Evolutionary conservation across 768 basidiomycete genomes (phyloP), one percentile per base, ranked within the genome.

Genomic region (Collybia nuda): DNA sequence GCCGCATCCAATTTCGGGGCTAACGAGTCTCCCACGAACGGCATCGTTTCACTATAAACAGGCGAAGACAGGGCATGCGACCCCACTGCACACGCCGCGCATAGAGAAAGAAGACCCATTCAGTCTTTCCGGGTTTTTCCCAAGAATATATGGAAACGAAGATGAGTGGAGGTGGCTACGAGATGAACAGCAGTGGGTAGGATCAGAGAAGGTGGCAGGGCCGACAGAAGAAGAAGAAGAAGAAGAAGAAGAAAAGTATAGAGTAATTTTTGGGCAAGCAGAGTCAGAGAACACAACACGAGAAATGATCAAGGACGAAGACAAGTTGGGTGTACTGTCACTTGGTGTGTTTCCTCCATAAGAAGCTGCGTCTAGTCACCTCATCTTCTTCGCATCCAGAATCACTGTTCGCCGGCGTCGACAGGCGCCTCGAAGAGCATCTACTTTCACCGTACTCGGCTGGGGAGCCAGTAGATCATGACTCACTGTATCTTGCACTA

Each of bases 321-420:
- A 81, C 63, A 79, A 79, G 65, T 56, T 79, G 53, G 79, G 79
- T 23, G 66, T 79, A 21, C 62, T 81, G 48, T 67, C 72, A 44
- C 58, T 79, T 29, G 64, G 79, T 78, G 60, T 44, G 77, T 68
- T 40, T 21, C 51, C 41, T 7, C 11, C 21, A 52, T 50, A 40
- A n/a, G 22, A 18, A 44, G 24, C 19, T 14, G 44, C 26, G 40
- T 47, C 54, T 55, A 46, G 56, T 51, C 44, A 54, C 74, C 56
- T 56, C 71, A 53, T 74, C 68, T 26, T 26, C 24, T 26, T 26
- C 7, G 24, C 24, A 3, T 26, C 24, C 7, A 32, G 32, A 32
- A 23, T 40, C 40, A 40, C 6, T 40, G 40, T 40, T 19, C 15
- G 18, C 22, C 19, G 40, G 22, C 40, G 40, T 11, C 37, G 48